Evolutionary conservation across 2,329 filamentous ascomycete genomes (phyloP).

Genomic region (Alternaria triticina): DNA sequence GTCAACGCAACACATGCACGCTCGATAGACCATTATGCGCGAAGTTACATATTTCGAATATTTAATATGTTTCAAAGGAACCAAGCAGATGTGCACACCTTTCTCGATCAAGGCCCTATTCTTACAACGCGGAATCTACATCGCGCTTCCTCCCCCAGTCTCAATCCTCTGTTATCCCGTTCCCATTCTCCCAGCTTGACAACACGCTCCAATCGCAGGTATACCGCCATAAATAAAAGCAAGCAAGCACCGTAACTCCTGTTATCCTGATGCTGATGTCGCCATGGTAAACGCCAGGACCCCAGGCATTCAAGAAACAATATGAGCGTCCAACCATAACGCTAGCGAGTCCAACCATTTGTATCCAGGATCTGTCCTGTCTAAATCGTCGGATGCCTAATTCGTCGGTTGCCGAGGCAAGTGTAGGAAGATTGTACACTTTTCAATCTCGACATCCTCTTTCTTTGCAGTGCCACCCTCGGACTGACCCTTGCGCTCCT

Average conservation of each 20-base stretch:
- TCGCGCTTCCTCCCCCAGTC: background rate
- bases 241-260: slow-evolving; percentile 1
- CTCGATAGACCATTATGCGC: background rate
- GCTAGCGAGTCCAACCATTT: background rate
- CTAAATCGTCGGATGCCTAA: slow-evolving; percentile 11
- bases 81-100: background rate
- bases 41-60: background rate
- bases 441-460: slow-evolving; percentile 73
- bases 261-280: background rate
- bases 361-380: background rate
- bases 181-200: background rate
- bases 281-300: background rate
- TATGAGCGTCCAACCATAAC: background rate
- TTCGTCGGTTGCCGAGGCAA: slow-evolving; percentile 56
- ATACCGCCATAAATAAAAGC: background rate
- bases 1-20: background rate
- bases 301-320: background rate
- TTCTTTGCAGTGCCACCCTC: slow-evolving; percentile 34
- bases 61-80: background rate
- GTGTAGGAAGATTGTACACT: slow-evolving; percentile 77
- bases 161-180: background rate
- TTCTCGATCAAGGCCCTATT: background rate
- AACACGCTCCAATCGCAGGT: slow-evolving; percentile 2
- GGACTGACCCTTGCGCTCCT: slow-evolving; percentile 55
- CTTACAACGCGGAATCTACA: background rate